Conservation (phyloP, 1,139 yeast genomes). For the Taphrina confusa region DNA sequence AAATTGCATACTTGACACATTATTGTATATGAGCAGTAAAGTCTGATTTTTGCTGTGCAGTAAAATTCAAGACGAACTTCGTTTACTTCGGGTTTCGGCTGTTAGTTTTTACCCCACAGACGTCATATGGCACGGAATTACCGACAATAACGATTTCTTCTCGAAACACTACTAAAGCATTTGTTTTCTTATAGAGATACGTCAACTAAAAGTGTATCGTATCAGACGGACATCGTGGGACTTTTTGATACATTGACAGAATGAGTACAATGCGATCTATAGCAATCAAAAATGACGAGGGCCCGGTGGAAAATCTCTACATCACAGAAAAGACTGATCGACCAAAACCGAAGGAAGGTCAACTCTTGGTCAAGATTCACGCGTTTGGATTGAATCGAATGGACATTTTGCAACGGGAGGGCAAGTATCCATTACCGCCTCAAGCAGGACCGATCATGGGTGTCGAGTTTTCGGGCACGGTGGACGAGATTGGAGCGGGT, state of each 20-base stretch:
- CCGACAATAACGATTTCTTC: too few relatives aligned
- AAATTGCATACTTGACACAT: too few relatives aligned
- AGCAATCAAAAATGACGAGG: conserved; percentile 42
- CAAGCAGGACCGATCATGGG: conserved; percentile 46
- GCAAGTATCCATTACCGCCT: conserved; percentile 45
- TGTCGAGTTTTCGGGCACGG: conserved; percentile 47
- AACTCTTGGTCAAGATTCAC: conserved; percentile 44
- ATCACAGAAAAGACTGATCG: conserved; percentile 41
- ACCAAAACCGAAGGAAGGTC: conserved; percentile 41
- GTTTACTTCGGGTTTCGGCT: too few relatives aligned
- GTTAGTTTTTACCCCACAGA: too few relatives aligned
- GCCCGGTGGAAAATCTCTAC: conserved; percentile 44
- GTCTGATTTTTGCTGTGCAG: too few relatives aligned
- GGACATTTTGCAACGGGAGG: conserved; percentile 45
- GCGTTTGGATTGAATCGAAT: conserved; percentile 47
- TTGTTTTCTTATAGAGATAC: too few relatives aligned
- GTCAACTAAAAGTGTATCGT: too few relatives aligned
- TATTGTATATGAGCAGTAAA: too few relatives aligned
- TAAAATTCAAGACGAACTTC: too few relatives aligned
- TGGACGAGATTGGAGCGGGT: conserved; percentile 40
- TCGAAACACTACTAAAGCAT: too few relatives aligned
- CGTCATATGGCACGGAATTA: too few relatives aligned
- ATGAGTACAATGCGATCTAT: conserved; percentile 43
- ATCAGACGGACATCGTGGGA: too few relatives aligned
- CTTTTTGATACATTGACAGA: not conserved